Base-by-base conservation (phyloP, 129 eudicot genomes). In the Flaveria trinervia region DNA sequence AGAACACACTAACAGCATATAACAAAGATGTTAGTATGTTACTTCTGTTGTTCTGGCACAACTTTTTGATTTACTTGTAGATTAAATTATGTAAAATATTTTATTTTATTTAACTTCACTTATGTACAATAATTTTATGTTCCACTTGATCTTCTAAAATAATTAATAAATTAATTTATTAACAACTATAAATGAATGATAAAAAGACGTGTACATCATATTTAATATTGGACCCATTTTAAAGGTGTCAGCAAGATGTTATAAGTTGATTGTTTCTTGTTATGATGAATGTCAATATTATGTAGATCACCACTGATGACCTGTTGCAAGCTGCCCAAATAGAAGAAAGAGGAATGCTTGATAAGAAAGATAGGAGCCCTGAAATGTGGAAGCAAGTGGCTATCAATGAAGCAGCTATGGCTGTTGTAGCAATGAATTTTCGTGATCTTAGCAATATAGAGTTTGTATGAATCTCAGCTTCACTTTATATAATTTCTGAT, bases 231-330 rank as follows among this genome's bases (percentile, higher is more conserved):
- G 68, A 61, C 43, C 9, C 68, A 61, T 61, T 13, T 26, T 61
- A 5, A 13, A 7, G 39, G 69, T 15, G 2, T 64, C 45, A 30
- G 7, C 30, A 3, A 36, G 18, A 64, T 64, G 1, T 57, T 57
- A 9, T 57, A 57, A 62, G 45, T 62, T 5, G 7, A 5, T 25
- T 64, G 7, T 33, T 30, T 8, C 4, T 15, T 30, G 39, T 60
- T 25, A 60, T 60, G 66, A 60, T 23, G 66, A 23, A 60, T 28
- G 15, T 6, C 30, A 64, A 30, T 28, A 30, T 30, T 14, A 14
- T 83, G 83, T 85, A 94, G 98, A 91, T 94, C 30, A 94, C 96
- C 17, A 94, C 96, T n/a, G 97, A 94, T 79, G 98, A 93, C 82
- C 84, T 93, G 77, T 74, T 93, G 73, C 96, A 90, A 93, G 93